These are phyloP conservation scores for Trametopsis cervina DNA, from an alignment of 768 basidiomycete species.

Conservation along the genomic window DNA sequence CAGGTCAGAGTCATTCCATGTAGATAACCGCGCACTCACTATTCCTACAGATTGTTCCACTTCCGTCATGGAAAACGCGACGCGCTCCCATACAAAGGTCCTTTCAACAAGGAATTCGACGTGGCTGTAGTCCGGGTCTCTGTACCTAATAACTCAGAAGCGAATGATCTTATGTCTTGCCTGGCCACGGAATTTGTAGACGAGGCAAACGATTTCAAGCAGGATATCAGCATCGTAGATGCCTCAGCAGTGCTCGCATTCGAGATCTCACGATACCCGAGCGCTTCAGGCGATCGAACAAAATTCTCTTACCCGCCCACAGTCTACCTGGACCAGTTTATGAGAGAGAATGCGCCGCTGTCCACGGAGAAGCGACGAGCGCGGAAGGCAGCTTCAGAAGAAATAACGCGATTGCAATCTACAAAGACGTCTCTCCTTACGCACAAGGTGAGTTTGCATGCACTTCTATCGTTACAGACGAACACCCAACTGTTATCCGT, in stretches of 20 bases:
- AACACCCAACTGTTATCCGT: not conserved
- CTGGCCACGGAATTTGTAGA: slow-evolving; percentile 34
- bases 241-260: slow-evolving; percentile 63
- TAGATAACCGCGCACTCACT: not conserved
- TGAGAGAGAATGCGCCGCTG: slow-evolving; percentile 47
- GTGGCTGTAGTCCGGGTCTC: slow-evolving; percentile 49
- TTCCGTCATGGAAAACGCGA: slow-evolving; percentile 48
- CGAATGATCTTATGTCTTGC: slow-evolving; percentile 54
- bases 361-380: slow-evolving; percentile 29
- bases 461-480: not conserved
- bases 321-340: slow-evolving; percentile 68
- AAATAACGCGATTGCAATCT: slow-evolving; percentile 40
- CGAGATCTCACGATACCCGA: slow-evolving; percentile 31
- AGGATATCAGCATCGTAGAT: slow-evolving; percentile 52
- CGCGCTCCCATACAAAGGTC: slow-evolving; percentile 24
- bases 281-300: slow-evolving; percentile 23
- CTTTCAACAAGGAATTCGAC: slow-evolving; percentile 22
- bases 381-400: slow-evolving; percentile 34
- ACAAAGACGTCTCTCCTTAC: slow-evolving; percentile 42
- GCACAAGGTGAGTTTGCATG: slow-evolving; percentile 53
- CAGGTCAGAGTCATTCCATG: slow-evolving; percentile 21
- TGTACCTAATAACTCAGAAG: slow-evolving; percentile 31
- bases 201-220: slow-evolving; percentile 22
- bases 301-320: slow-evolving; percentile 54
- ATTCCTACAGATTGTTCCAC: slow-evolving; percentile 37